phyloP scores from a whole-genome alignment of 2,329 filamentous ascomycete species.

The Aspergillus aculeatinus region DNA sequence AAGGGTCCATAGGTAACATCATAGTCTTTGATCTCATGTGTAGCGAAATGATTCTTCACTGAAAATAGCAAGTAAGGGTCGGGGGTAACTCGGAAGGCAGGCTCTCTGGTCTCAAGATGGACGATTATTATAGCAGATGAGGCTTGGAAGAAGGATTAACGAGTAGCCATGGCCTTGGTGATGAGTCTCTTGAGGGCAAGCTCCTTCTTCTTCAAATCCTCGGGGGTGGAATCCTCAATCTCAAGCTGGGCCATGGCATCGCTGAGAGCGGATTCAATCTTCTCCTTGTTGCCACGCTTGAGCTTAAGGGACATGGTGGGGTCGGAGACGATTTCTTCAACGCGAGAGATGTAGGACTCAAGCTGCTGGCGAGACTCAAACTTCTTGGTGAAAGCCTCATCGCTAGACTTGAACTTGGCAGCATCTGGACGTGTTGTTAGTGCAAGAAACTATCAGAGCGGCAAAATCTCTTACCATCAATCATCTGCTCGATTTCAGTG shows the following conservation, averaged over 20 bases:
- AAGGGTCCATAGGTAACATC: constrained; percentile 3
- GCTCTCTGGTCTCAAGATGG: neutral
- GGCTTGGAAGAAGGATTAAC: constrained; percentile 56
- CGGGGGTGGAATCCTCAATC: constrained; percentile 84
- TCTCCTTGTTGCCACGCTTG: constrained; percentile 99
- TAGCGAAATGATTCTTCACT: constrained; percentile 8
- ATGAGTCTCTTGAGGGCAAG: constrained; percentile 94
- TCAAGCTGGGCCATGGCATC: constrained; percentile 98
- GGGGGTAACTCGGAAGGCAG: constrained; percentile 40
- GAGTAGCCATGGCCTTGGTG: constrained; percentile 95
- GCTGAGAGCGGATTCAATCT: constrained; percentile 95
- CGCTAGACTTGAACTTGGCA: constrained; percentile 97
- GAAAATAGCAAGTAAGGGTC: neutral
- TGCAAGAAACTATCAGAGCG: neutral
- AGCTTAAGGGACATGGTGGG: constrained; percentile 93
- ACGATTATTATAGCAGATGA: neutral
- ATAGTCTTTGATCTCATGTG: constrained; percentile 6
- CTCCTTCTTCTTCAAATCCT: constrained; percentile 99
- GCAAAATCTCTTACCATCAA: constrained; percentile 61
- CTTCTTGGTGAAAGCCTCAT: constrained; percentile 98
- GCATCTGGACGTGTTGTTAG: constrained; percentile 59
- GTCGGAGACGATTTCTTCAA: constrained; percentile 98
- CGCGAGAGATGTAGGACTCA: constrained; percentile 96
- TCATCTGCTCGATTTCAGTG: constrained; percentile 95
- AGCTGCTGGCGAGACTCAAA: constrained; percentile 99